These are phyloP conservation scores for Plantago ovata DNA, from an alignment of 257 asterid genomes.

Conservation along the genomic window DNA sequence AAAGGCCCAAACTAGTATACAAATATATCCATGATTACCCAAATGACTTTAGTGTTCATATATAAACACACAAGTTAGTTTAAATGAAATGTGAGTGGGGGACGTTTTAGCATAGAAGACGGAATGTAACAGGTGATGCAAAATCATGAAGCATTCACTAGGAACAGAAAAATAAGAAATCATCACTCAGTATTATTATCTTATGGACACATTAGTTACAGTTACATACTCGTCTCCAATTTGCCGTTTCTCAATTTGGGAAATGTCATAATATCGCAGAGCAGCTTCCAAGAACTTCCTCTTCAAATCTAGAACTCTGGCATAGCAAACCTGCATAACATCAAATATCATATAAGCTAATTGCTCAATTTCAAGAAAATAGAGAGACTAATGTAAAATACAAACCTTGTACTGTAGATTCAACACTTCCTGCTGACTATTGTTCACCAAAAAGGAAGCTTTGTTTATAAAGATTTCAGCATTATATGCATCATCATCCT, in stretches of 20 bases:
- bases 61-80: too few species aligned
- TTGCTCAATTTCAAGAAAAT: neutral
- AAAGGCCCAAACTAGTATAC: too few species aligned
- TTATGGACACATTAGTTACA: slow-evolving; percentile 10
- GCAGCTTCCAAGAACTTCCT: slow-evolving; percentile 99
- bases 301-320: slow-evolving; percentile 91
- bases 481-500: slow-evolving; percentile 98
- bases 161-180: neutral
- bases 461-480: slow-evolving; percentile 97
- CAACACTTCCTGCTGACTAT: slow-evolving; percentile 84
- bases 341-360: neutral
- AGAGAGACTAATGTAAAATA: slow-evolving; percentile 5
- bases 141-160: too few species aligned
- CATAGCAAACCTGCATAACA: slow-evolving; percentile 78
- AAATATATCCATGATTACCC: too few species aligned
- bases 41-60: too few species aligned
- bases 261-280: slow-evolving; percentile 87
- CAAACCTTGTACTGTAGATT: slow-evolving; percentile 88
- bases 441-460: slow-evolving; percentile 95
- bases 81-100: too few species aligned
- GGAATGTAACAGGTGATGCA: too few species aligned
- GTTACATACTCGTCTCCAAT: slow-evolving; percentile 89
- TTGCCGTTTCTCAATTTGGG: slow-evolving; percentile 95
- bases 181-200: neutral
- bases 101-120: too few species aligned